These are phyloP conservation scores for Bretschneidera sinensis DNA, from an alignment of 345 rosid species.

Conservation along the genomic window DNA sequence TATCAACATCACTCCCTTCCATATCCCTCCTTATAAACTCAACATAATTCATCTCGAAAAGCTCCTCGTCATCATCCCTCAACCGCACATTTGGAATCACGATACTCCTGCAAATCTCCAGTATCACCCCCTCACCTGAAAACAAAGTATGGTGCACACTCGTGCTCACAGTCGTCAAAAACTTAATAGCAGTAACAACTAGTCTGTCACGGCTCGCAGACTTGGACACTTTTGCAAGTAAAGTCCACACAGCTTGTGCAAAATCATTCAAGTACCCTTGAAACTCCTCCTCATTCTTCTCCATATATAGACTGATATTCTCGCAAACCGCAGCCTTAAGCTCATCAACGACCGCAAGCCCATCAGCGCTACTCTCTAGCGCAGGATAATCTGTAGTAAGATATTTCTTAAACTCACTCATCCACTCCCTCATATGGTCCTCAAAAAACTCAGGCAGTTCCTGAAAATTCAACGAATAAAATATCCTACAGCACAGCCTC, in stretches of 20 bases:
- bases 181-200: slow-evolving; percentile 87
- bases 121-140: slow-evolving; percentile 67
- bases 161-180: slow-evolving; percentile 87
- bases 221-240: slow-evolving; percentile 70
- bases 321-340: slow-evolving; percentile 89
- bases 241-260: slow-evolving; percentile 82
- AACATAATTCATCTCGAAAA: slow-evolving; percentile 90
- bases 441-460: slow-evolving; percentile 94
- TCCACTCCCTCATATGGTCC: slow-evolving; percentile 95
- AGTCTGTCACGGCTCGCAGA: slow-evolving; percentile 69
- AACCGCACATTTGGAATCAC: slow-evolving; percentile 91
- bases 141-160: slow-evolving; percentile 92
- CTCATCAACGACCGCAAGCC: slow-evolving; percentile 55
- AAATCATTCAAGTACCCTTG: slow-evolving; percentile 61
- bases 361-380: slow-evolving; percentile 52
- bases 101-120: slow-evolving; percentile 78
- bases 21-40: slow-evolving; percentile 98
- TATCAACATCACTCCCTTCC: slow-evolving; percentile 99
- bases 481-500: slow-evolving; percentile 81
- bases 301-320: slow-evolving; percentile 90
- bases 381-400: slow-evolving; percentile 51
- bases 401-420: slow-evolving; percentile 80
- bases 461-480: slow-evolving; percentile 79
- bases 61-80: slow-evolving; percentile 96
- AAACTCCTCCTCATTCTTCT: slow-evolving; percentile 95